Evolutionary conservation across 768 basidiomycete species (phyloP).

Genomic region (Collybiopsis luxurians): DNA sequence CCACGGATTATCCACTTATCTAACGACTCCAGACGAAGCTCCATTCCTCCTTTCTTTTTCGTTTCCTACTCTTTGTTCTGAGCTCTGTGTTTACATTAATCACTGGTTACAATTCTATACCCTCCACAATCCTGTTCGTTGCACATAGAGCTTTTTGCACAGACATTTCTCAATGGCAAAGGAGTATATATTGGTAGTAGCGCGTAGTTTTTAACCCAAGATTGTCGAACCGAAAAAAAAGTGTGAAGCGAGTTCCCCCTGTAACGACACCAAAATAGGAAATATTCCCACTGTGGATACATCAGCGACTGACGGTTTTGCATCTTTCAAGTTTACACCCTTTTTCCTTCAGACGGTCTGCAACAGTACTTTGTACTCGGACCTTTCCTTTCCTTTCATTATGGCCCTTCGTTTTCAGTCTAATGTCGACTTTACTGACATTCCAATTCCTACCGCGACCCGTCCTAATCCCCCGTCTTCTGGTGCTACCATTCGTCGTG

Average conservation of each 20-base stretch:
- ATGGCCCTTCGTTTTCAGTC: conserved; percentile 55
- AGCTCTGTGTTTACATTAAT: not conserved
- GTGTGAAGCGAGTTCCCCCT: too few species aligned
- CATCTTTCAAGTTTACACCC: not conserved
- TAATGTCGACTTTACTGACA: conserved; percentile 53
- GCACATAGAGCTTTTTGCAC: conserved; percentile 1
- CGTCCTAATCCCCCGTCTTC: conserved; percentile 41
- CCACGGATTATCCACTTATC: too few species aligned
- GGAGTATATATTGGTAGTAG: too few species aligned
- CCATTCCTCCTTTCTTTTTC: not conserved
- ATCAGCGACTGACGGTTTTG: conserved; percentile 1
- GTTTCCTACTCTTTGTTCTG: not conserved
- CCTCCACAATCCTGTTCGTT: not conserved
- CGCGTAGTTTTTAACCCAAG: too few species aligned
- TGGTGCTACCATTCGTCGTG: conserved; percentile 70
- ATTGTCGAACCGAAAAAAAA: too few species aligned
- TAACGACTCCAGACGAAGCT: too few species aligned
- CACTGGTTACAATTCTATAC: not conserved
- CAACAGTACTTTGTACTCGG: conserved; percentile 15
- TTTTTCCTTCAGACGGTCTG: conserved; percentile 8
- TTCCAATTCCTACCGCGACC: conserved; percentile 66
- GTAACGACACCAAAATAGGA: too few species aligned
- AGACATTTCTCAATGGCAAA: not conserved
- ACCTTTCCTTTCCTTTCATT: conserved; percentile 30
- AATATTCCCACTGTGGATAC: not conserved